Percentiles rank a stretch among this genome's conserved stretches.
phyloP scores from a whole-genome alignment of 2,329 filamentous ascomycete species.

The Metarhizium brunneum region DNA sequence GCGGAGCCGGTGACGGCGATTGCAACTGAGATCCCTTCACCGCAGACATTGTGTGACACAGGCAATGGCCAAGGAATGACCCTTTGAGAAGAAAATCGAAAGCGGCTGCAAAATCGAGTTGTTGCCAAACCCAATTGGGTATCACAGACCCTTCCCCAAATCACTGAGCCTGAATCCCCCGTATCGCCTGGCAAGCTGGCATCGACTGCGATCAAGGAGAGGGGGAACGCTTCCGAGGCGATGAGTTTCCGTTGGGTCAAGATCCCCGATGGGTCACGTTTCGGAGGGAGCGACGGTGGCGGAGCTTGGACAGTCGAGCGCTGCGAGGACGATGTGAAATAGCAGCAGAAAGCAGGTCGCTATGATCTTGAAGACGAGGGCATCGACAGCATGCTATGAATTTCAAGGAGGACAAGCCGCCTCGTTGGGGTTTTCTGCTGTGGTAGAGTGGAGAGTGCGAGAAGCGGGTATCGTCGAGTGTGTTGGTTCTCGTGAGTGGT shows the following conservation, averaged over 20 bases:
- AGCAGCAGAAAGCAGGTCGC: neutral
- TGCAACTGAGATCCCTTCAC: constrained; percentile 15
- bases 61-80: neutral
- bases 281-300: neutral
- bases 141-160: constrained; percentile 9
- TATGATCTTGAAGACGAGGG: neutral
- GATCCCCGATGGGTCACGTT: neutral
- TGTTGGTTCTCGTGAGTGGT: neutral
- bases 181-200: constrained; percentile 9
- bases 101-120: neutral
- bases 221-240: neutral
- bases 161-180: constrained; percentile 10
- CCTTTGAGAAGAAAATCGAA: constrained; percentile 6
- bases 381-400: constrained; percentile 1
- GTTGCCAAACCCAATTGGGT: constrained; percentile 10
- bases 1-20: constrained; percentile 4
- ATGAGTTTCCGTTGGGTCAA: neutral
- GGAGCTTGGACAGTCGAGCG: neutral
- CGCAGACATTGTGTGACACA: constrained; percentile 18
- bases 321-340: neutral
- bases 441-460: constrained; percentile 2
- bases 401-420: neutral
- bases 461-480: constrained; percentile 4
- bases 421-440: neutral
- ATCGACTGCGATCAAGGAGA: constrained; percentile 8